Percentiles rank a stretch among this genome's conserved stretches.
phyloP scores from a whole-genome alignment of 352 stramenopile genomes.

The Ophiocytium majus region DNA sequence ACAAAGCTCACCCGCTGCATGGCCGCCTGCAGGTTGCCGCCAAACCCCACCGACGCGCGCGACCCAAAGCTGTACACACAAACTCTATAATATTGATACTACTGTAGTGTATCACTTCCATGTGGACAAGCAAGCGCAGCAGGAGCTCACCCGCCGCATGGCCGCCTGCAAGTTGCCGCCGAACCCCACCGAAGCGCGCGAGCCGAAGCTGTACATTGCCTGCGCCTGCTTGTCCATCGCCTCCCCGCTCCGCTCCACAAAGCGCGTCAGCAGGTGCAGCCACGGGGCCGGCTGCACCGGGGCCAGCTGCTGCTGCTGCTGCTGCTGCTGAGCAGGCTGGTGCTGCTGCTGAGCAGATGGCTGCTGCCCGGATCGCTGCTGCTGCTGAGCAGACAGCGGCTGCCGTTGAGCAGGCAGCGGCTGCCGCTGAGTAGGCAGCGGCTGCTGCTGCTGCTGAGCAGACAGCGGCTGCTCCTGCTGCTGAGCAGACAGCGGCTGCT shows the following conservation, averaged over 20 bases:
- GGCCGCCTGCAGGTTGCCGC: not conserved
- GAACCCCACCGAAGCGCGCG: not conserved
- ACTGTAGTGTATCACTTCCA: not conserved
- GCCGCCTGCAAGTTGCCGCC: not conserved
- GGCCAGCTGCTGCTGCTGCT: not conserved
- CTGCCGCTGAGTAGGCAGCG: not conserved
- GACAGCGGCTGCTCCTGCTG: not conserved
- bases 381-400: not conserved
- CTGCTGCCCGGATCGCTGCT: not conserved
- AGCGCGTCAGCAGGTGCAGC: not conserved
- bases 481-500: not conserved
- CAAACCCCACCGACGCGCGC: no score
- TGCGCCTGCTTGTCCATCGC: not conserved
- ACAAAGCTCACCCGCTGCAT: not conserved
- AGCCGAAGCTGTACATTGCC: not conserved
- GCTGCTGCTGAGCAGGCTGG: not conserved
- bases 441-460: not conserved
- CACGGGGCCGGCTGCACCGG: not conserved
- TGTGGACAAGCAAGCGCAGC: not conserved
- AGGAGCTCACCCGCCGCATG: not conserved
- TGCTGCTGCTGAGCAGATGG: not conserved
- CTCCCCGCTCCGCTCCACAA: not conserved
- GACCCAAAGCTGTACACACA: not conserved
- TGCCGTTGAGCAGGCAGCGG: not conserved
- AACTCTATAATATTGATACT: not conserved